A percentile compares a stretch with the other conserved stretches of the same genome.
These are phyloP conservation scores for Solanum chilense DNA, from an alignment of 257 asterid species.

Conservation along the genomic window DNA sequence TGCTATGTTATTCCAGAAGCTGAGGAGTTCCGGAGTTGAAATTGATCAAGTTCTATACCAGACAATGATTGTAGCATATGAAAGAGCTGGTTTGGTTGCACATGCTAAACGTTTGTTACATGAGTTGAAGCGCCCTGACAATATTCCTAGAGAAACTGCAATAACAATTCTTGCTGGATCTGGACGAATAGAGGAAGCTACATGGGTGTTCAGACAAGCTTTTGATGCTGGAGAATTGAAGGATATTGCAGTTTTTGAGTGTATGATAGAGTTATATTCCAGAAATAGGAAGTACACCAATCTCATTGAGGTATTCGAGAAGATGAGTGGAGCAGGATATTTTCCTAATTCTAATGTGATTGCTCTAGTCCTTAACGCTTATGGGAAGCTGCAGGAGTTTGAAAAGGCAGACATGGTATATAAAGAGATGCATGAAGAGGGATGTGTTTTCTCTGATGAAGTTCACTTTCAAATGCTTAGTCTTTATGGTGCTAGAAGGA, in stretches of 20 bases:
- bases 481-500: constrained; percentile 52
- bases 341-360: constrained; percentile 60
- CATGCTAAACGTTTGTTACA: constrained; percentile 75
- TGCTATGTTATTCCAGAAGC: constrained; percentile 80
- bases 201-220: constrained; percentile 87
- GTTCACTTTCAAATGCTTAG: constrained; percentile 93
- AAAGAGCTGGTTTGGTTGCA: constrained; percentile 79
- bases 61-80: constrained; percentile 88
- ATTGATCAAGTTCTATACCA: constrained; percentile 89
- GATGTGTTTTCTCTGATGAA: constrained; percentile 62
- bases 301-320: constrained; percentile 73
- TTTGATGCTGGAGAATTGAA: constrained; percentile 70
- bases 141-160: constrained; percentile 82
- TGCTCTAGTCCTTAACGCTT: constrained; percentile 66
- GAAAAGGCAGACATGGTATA: constrained; percentile 56
- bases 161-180: constrained; percentile 69
- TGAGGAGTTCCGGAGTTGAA: constrained; percentile 65
- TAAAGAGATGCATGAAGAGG: constrained; percentile 65
- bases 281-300: constrained; percentile 55
- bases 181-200: constrained; percentile 89
- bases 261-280: constrained; percentile 63
- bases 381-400: constrained; percentile 62
- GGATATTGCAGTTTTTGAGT: constrained; percentile 50
- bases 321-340: constrained; percentile 58
- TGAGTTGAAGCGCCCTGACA: constrained; percentile 79